phyloP scores from a whole-genome alignment of 805 yeast species.

The Pachysolen tannophilus region DNA sequence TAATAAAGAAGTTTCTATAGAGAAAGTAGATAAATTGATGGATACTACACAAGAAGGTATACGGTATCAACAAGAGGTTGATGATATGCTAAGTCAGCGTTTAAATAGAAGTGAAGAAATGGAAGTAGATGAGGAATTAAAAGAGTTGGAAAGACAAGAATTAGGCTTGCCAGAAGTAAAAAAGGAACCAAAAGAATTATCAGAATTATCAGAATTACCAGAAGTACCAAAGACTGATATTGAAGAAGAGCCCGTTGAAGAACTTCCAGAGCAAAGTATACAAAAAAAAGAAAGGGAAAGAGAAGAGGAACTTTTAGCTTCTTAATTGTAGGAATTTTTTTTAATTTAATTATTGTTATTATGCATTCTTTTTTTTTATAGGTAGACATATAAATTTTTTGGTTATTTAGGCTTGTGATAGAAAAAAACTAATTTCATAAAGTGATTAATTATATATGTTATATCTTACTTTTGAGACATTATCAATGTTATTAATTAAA shows the following conservation, averaged over 20 bases:
- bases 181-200: too few species aligned
- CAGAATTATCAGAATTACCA: slow-evolving; percentile 10
- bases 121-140: slow-evolving; percentile 62
- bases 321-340: too few species aligned
- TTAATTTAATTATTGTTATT: too few species aligned
- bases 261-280: slow-evolving; percentile 12
- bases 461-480: too few species aligned
- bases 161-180: slow-evolving; percentile 14
- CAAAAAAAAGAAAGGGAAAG: slow-evolving; percentile 9
- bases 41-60: slow-evolving; percentile 82
- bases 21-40: slow-evolving; percentile 71
- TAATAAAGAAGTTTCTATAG: slow-evolving; percentile 71
- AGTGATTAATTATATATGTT: too few species aligned
- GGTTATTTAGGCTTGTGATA: too few species aligned
- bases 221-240: slow-evolving; percentile 12
- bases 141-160: slow-evolving; percentile 29
- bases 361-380: too few species aligned
- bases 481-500: too few species aligned
- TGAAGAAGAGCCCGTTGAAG: slow-evolving; percentile 14
- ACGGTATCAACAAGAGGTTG: slow-evolving; percentile 68
- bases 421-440: too few species aligned
- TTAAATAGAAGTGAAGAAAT: slow-evolving; percentile 41
- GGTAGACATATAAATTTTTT: background rate
- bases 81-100: slow-evolving; percentile 38
- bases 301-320: background rate